These are phyloP conservation scores for Stylosanthes scabra DNA, from an alignment of 331 rosid genomes.

Conservation along the genomic window DNA sequence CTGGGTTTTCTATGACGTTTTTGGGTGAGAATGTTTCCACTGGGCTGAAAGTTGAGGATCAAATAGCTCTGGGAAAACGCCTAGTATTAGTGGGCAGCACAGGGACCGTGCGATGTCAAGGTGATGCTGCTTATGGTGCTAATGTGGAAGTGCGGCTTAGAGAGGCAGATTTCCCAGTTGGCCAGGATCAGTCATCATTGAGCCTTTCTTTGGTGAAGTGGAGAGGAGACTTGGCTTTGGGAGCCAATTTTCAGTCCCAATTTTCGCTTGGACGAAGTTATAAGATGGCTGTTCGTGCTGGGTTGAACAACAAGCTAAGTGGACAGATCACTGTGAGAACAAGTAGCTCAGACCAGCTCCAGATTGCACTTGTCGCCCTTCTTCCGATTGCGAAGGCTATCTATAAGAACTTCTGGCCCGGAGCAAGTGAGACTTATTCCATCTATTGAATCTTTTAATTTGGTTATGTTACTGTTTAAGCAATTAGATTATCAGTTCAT, in stretches of 20 bases:
- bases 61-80: conserved; percentile 87
- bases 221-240: conserved; percentile 85
- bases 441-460: conserved; percentile 59
- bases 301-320: conserved; percentile 87
- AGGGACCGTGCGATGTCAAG: conserved; percentile 78
- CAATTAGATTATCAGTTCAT: conserved; percentile 38
- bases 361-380: conserved; percentile 79
- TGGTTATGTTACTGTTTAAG: conserved; percentile 40
- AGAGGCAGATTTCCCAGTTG: conserved; percentile 94
- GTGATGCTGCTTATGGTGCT: conserved; percentile 85
- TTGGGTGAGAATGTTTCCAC: conserved; percentile 89
- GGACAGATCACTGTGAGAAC: conserved; percentile 85
- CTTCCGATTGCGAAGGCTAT: conserved; percentile 73
- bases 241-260: conserved; percentile 86
- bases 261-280: conserved; percentile 80
- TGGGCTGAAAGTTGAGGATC: conserved; percentile 93
- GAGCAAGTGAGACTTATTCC: conserved; percentile 73
- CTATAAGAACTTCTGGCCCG: conserved; percentile 72
- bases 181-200: conserved; percentile 87
- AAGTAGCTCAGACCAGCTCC: conserved; percentile 92
- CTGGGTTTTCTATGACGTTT: conserved; percentile 82
- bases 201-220: conserved; percentile 87
- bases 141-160: conserved; percentile 84
- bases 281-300: conserved; percentile 87
- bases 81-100: conserved; percentile 81